Evolutionary conservation across 352 stramenopile genomes (phyloP).

Genomic region (Pythium phragmitis): DNA sequence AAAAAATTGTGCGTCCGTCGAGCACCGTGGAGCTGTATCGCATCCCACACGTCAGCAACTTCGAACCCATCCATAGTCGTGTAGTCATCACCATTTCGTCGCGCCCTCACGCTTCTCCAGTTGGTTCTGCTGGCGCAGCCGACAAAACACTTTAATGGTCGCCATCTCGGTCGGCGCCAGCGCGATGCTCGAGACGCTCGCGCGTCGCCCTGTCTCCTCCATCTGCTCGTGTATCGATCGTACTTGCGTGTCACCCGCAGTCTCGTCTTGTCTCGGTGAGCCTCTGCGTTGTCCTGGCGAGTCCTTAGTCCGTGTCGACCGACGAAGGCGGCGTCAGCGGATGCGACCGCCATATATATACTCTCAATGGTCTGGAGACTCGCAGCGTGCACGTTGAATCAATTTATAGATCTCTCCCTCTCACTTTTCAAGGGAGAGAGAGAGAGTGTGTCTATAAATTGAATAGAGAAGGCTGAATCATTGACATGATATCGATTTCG

Average conservation of each 20-base stretch:
- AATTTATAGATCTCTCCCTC: too few species aligned
- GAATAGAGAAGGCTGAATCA: too few species aligned
- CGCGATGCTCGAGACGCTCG: slow-evolving; percentile 1
- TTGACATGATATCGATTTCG: too few species aligned
- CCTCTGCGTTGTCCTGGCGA: too few species aligned
- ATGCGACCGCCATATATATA: too few species aligned
- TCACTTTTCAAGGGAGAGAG: too few species aligned
- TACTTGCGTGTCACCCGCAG: background rate
- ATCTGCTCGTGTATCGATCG: background rate
- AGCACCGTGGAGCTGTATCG: slow-evolving; percentile 51
- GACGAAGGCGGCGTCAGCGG: too few species aligned
- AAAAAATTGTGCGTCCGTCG: slow-evolving; percentile 51
- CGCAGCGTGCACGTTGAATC: too few species aligned
- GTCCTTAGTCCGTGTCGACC: too few species aligned
- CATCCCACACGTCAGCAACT: slow-evolving; percentile 4
- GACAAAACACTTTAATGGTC: slow-evolving; percentile 78
- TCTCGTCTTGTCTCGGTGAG: background rate
- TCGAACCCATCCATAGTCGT: background rate
- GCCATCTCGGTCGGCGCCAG: slow-evolving; percentile 13
- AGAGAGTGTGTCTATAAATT: too few species aligned
- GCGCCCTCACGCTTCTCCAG: slow-evolving; percentile 66
- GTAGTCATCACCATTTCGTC: slow-evolving; percentile 43
- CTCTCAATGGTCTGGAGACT: too few species aligned
- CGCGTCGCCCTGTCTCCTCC: slow-evolving; percentile 18
- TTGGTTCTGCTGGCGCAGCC: slow-evolving; percentile 74